Evolutionary conservation across 1,139 yeast genomes (phyloP).

Genomic region (Hansenula lynferdii): DNA sequence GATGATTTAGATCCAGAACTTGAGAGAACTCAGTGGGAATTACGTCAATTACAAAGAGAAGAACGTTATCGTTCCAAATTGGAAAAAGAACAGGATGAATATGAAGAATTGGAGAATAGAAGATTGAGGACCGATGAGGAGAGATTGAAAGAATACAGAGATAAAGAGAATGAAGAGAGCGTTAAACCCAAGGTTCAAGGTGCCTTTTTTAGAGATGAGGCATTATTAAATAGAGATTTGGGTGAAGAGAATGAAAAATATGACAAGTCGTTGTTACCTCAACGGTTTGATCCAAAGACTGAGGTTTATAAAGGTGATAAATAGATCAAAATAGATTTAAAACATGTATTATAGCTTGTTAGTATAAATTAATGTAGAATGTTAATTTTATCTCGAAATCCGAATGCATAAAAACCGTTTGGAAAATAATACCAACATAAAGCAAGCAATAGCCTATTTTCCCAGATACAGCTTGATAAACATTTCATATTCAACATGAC

Average conservation of each 20-base stretch:
- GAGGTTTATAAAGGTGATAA: too few relatives aligned
- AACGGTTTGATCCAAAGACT: slow-evolving; percentile 12
- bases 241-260: slow-evolving; percentile 20
- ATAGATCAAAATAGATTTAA: too few relatives aligned
- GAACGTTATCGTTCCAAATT: slow-evolving; percentile 37
- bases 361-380: too few relatives aligned
- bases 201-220: slow-evolving; percentile 18
- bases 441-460: too few relatives aligned
- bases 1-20: slow-evolving; percentile 49
- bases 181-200: slow-evolving; percentile 14
- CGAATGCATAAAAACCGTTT: too few relatives aligned
- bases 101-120: slow-evolving; percentile 32
- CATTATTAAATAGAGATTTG: slow-evolving; percentile 10
- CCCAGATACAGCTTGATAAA: too few relatives aligned
- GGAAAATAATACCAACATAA: too few relatives aligned
- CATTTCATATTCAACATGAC: too few relatives aligned
- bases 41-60: slow-evolving; percentile 37
- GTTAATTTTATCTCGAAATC: too few relatives aligned
- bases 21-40: slow-evolving; percentile 43
- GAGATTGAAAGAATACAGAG: slow-evolving; percentile 15
- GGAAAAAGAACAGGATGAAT: slow-evolving; percentile 33
- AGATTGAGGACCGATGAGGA: slow-evolving; percentile 24
- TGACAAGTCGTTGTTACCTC: slow-evolving; percentile 19
- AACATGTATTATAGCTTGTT: too few relatives aligned
- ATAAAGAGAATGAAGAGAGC: slow-evolving; percentile 11